Evolutionary conservation across 352 stramenopile genomes (phyloP).

Genomic region (Globisporangium spinosum): DNA sequence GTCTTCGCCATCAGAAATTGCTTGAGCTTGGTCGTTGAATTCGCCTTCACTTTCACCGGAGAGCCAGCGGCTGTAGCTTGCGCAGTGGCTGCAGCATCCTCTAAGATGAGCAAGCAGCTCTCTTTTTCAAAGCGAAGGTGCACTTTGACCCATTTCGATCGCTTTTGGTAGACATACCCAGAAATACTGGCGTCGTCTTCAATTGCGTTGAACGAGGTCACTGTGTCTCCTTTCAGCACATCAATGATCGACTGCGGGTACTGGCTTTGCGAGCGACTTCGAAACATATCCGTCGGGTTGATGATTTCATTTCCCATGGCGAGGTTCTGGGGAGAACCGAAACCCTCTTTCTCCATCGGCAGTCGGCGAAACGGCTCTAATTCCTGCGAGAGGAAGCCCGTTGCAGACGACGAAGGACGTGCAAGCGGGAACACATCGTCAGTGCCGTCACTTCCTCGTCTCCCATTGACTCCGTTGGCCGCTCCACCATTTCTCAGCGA

Average conservation of each 20-base stretch:
- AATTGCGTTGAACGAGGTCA: slow-evolving; percentile 47
- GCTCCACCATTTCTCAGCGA: slow-evolving; percentile 17
- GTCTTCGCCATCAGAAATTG: slow-evolving; percentile 60
- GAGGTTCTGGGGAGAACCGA: slow-evolving; percentile 60
- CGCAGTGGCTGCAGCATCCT: slow-evolving; percentile 30
- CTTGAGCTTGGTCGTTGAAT: slow-evolving; percentile 48
- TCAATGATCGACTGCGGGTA: slow-evolving; percentile 71
- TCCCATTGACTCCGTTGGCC: slow-evolving; percentile 17
- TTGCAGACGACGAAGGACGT: slow-evolving; percentile 56
- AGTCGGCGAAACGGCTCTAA: slow-evolving; percentile 61
- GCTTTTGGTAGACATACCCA: slow-evolving; percentile 75
- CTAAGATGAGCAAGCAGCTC: slow-evolving; percentile 46
- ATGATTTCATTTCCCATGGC: slow-evolving; percentile 51
- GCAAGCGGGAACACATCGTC: slow-evolving; percentile 53
- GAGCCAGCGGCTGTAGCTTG: not conserved
- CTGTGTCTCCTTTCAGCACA: slow-evolving; percentile 55
- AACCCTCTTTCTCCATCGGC: slow-evolving; percentile 68
- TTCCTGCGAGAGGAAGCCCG: slow-evolving; percentile 60
- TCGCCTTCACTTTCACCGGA: slow-evolving; percentile 11
- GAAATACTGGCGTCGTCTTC: slow-evolving; percentile 52
- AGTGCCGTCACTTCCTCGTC: slow-evolving; percentile 34
- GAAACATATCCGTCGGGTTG: slow-evolving; percentile 66
- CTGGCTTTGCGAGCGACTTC: slow-evolving; percentile 66
- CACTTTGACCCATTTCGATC: slow-evolving; percentile 70
- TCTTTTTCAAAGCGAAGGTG: slow-evolving; percentile 66